A percentile compares a stretch with the other conserved stretches of the same genome.
Conservation (phyloP, 345 rosid species). For the Murraya paniculata region DNA sequence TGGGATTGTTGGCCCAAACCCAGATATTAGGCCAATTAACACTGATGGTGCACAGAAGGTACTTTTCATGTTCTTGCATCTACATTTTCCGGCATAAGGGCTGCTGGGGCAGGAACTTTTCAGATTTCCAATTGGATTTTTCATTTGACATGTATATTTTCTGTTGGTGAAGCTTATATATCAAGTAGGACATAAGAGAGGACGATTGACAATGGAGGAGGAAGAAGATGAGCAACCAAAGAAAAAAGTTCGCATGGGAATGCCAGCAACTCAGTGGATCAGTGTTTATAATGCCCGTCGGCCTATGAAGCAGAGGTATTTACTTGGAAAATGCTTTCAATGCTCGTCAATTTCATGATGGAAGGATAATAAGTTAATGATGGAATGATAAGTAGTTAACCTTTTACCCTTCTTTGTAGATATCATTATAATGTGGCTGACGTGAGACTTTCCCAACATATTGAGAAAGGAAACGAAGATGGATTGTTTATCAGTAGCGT, state of each 20-base stretch:
- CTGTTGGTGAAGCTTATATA: conserved; percentile 64
- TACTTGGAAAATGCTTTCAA: conserved; percentile 6
- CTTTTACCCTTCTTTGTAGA: conserved; percentile 37
- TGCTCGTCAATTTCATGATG: conserved; percentile 11
- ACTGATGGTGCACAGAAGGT: conserved; percentile 99
- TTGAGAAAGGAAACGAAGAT: conserved; percentile 86
- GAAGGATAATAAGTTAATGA: conserved; percentile 11
- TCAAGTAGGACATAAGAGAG: conserved; percentile 97
- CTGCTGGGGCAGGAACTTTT: not conserved
- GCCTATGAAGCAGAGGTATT: conserved; percentile 93
- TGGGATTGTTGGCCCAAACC: conserved; percentile 89
- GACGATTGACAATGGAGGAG: conserved; percentile 77
- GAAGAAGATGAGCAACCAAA: conserved; percentile 95
- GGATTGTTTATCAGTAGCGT: conserved; percentile 89
- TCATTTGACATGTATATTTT: conserved; percentile 21
- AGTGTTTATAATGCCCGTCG: conserved; percentile 93
- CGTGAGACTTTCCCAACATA: conserved; percentile 70
- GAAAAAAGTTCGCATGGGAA: conserved; percentile 92
- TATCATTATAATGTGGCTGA: conserved; percentile 96
- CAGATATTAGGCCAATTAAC: conserved; percentile 91
- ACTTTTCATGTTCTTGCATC: conserved; percentile 14
- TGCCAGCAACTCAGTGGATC: conserved; percentile 99
- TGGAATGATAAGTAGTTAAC: conserved; percentile 11
- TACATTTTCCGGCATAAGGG: not conserved
- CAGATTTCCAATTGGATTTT: not conserved